Evolutionary conservation across 208 protist genomes (phyloP).

Genomic region (Zelonia costaricensis): DNA sequence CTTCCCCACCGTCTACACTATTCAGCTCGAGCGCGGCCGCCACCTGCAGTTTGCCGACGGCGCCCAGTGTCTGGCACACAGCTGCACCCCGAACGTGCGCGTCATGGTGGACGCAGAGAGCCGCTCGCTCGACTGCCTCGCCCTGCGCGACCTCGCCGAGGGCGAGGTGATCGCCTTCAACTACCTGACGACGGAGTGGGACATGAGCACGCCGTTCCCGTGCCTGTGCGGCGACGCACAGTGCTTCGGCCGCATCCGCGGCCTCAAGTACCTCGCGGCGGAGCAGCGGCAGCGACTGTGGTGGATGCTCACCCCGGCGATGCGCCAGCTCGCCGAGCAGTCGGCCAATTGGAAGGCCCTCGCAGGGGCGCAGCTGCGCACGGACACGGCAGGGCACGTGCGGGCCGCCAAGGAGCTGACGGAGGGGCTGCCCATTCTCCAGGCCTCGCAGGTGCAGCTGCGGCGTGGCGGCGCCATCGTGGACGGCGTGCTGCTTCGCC

Average conservation of each 20-base stretch:
- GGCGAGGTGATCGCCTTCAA: constrained; percentile 88
- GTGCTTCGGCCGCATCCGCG: constrained; percentile 74
- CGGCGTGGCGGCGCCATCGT: constrained; percentile 21
- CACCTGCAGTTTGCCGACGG: constrained; percentile 85
- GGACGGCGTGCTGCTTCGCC: constrained; percentile 63
- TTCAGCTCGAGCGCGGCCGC: constrained; percentile 56
- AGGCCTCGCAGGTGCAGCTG: constrained; percentile 36
- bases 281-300: constrained; percentile 67
- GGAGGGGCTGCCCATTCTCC: constrained; percentile 50
- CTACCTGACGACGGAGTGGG: constrained; percentile 90
- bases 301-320: constrained; percentile 71
- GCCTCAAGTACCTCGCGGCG: constrained; percentile 65
- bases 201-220: constrained; percentile 83
- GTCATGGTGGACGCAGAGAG: constrained; percentile 67
- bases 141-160: constrained; percentile 66
- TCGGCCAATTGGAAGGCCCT: constrained; percentile 57
- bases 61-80: constrained; percentile 88
- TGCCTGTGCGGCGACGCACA: constrained; percentile 58
- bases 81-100: constrained; percentile 82
- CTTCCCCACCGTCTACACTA: constrained; percentile 84
- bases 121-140: constrained; percentile 63
- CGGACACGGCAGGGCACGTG: constrained; percentile 50
- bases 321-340: constrained; percentile 46
- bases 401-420: constrained; percentile 47
- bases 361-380: constrained; percentile 41